phyloP scores from a whole-genome alignment of 345 rosid genomes.

The Eucalyptus melliodora region DNA sequence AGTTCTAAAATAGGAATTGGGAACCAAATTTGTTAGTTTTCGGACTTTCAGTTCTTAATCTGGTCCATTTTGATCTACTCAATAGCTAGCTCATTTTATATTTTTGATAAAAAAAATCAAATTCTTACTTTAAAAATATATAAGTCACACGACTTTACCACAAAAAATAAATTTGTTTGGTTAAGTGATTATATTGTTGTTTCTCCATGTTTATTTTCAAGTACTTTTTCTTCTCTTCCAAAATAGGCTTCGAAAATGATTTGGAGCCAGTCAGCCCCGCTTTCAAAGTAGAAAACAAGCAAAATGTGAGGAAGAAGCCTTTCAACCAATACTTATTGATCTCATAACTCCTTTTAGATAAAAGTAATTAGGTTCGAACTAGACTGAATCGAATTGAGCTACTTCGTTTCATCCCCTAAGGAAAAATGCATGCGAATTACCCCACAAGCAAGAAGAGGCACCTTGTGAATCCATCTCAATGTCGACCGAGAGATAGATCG shows the following conservation, averaged over 20 bases:
- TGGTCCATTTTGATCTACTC: not conserved
- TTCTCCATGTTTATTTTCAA: not conserved
- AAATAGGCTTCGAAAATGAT: not conserved
- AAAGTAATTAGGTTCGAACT: too few relatives aligned
- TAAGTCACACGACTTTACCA: not conserved
- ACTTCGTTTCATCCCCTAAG: not conserved
- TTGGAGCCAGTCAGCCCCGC: not conserved
- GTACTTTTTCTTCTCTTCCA: too few relatives aligned
- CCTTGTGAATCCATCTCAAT: not conserved
- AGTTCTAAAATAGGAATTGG: not conserved
- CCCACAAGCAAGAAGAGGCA: not conserved
- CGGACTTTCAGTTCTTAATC: accelerated
- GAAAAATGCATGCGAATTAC: not conserved
- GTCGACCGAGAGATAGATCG: not conserved
- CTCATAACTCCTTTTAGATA: not conserved
- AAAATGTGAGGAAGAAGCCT: not conserved
- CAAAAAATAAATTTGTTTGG: not conserved
- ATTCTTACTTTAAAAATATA: too few relatives aligned
- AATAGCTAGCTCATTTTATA: not conserved
- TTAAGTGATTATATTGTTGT: not conserved
- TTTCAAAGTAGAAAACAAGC: not conserved
- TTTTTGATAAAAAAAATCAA: too few relatives aligned
- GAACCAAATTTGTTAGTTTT: too few relatives aligned
- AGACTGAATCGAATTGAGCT: not conserved
- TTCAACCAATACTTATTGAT: not conserved